Conservation (phyloP, 192 early-diverging fungal species). For the Powellomyces hirtus region DNA sequence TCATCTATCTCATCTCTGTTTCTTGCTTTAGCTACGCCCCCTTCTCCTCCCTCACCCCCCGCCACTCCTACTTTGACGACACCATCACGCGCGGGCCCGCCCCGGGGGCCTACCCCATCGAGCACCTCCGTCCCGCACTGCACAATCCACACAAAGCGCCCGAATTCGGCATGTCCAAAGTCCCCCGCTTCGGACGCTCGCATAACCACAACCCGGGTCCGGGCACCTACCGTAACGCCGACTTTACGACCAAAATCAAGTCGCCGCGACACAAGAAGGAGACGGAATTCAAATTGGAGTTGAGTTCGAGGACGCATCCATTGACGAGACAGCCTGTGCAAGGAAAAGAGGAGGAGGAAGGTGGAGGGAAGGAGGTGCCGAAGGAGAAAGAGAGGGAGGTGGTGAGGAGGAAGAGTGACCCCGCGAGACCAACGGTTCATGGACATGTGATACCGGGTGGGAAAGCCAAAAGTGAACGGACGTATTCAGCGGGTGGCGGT, state of each 20-base stretch:
- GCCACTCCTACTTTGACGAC: conserved; percentile 47
- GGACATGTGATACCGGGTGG: conserved; percentile 2
- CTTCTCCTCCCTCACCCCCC: conserved; percentile 48
- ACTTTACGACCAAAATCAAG: background rate
- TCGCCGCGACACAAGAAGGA: background rate
- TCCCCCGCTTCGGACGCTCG: conserved; percentile 35
- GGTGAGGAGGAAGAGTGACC: background rate
- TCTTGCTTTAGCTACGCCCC: conserved; percentile 47
- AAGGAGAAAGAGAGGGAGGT: background rate
- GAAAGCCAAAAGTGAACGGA: background rate
- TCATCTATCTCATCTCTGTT: background rate
- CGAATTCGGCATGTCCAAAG: conserved; percentile 47
- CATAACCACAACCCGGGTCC: conserved; percentile 40
- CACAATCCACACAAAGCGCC: conserved; percentile 41
- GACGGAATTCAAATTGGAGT: conserved; percentile 7
- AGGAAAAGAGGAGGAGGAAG: background rate
- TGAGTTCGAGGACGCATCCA: conserved; percentile 21
- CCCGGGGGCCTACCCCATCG: conserved; percentile 45
- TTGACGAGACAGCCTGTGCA: conserved; percentile 17
- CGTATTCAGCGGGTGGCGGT: background rate
- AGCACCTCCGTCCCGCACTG: conserved; percentile 23
- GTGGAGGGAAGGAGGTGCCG: background rate
- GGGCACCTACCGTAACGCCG: conserved; percentile 37
- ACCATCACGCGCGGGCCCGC: conserved; percentile 40
- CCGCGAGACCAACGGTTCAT: background rate